phyloP scores from a whole-genome alignment of 202 grass and related monocot genomes.

The Brachypodium distachyon region DNA sequence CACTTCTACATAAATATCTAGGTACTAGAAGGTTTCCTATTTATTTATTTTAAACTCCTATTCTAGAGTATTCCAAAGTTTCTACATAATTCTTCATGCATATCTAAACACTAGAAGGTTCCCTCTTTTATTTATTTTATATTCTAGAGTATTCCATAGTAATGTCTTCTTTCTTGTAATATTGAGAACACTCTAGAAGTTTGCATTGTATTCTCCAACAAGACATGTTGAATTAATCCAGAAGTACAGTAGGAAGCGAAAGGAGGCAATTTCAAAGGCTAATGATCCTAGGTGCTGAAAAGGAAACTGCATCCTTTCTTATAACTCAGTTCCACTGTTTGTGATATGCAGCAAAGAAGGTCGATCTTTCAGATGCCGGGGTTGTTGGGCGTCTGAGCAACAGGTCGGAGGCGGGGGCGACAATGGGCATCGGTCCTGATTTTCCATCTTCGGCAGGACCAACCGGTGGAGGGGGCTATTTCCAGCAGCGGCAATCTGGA shows the following conservation, averaged over 20 bases:
- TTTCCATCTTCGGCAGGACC: background rate
- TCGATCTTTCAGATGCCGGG: background rate
- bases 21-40: no score
- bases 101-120: no score
- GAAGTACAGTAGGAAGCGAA: background rate
- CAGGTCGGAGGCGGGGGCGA: background rate
- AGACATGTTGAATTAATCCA: no score
- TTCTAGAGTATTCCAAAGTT: no score
- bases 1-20: no score
- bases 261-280: background rate
- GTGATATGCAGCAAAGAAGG: slow-evolving; percentile 25
- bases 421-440: background rate
- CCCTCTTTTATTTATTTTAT: no score
- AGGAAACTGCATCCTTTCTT: background rate
- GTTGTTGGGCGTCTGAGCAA: background rate
- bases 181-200: no score
- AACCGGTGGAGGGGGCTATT: background rate
- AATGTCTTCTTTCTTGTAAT: no score
- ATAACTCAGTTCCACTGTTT: background rate
- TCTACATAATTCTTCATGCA: no score
- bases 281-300: background rate
- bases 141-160: no score
- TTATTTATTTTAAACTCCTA: no score
- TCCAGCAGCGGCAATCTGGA: slow-evolving; percentile 12
- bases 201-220: no score